These are phyloP conservation scores for Corrigiola litoralis DNA, from an alignment of 179 eudicot genomes.

Conservation along the genomic window DNA sequence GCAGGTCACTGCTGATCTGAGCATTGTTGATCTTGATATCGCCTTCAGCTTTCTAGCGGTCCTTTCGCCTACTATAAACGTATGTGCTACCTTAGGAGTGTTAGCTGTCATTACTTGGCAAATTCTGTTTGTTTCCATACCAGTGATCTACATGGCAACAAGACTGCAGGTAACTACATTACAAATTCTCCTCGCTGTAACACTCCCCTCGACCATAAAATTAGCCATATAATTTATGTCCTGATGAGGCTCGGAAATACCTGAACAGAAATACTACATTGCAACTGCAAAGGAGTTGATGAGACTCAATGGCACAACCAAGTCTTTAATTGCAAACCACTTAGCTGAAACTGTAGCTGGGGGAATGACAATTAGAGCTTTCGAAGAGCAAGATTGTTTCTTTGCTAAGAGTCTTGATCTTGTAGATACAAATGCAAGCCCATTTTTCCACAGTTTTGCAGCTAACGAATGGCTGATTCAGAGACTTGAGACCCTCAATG, in stretches of 20 bases:
- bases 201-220: no score
- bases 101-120: constrained; percentile 62
- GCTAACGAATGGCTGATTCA: constrained; percentile 76
- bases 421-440: constrained; percentile 56
- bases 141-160: constrained; percentile 44
- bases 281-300: constrained; percentile 58
- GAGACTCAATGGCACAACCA: constrained; percentile 70
- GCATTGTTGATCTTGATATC: constrained; percentile 17
- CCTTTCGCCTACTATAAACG: constrained; percentile 43
- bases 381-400: constrained; percentile 57
- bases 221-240: no score
- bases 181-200: no score
- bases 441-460: constrained; percentile 62
- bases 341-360: constrained; percentile 65
- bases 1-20: constrained; percentile 21
- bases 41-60: constrained; percentile 31
- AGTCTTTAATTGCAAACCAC: constrained; percentile 62
- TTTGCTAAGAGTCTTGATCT: constrained; percentile 49
- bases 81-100: constrained; percentile 44
- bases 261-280: constrained; percentile 47
- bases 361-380: constrained; percentile 53
- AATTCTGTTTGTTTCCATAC: constrained; percentile 60
- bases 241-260: neutral
- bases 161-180: constrained; percentile 54
- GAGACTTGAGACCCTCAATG: constrained; percentile 55